Base-by-base conservation (phyloP, 2,329 filamentous ascomycete genomes). In the Talaromyces sp. region DNA sequence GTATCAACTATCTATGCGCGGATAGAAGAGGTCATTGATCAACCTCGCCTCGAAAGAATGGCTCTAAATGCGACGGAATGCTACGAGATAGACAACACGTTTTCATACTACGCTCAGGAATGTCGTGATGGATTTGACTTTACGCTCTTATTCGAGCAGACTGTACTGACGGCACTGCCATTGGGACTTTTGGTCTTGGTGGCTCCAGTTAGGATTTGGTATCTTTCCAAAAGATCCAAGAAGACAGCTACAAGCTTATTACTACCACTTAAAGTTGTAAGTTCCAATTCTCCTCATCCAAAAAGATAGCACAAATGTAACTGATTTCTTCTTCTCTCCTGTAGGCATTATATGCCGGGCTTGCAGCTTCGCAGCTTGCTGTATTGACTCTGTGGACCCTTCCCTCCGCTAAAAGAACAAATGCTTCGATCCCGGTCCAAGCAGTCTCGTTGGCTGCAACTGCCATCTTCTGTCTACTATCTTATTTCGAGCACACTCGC, bases 131-230 rank as follows among this genome's bases (percentile, higher is more conserved):
- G 73, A 13, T 80, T 81, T 67, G 80, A 81, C 64, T 81, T 82
- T 67, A 80, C 80, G 24, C 73, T 81, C 54, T 71, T 82, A n/a
- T 82, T 82, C 64, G 79, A 82, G 67, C 79, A 82, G 64, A 73
- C 73, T 2, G 75, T 81, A 41, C 70, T 81, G 56, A 70, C 72
- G 22, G 72, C 79, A 33, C 64, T 78, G 16, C 79, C 79, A 19
- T 68, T 78, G 47, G 68, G 70, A 2, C 66, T 81, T 57, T 72
- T 79, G 31, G 67, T 79, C 41, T 60, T 78, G n/a, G 56, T 74
- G 24, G 68, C 73, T 43, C 74, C 75, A 9, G 70, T 74, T 56
- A 76, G 78, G 39, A 69, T 80, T 7, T 69, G 69, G 68, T 76
- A 78, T 65, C 71, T 81, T 7, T 70, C 72, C 3, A 74, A 70